Conservation (phyloP, 352 stramenopile species). For the Phytopythium vexans region DNA sequence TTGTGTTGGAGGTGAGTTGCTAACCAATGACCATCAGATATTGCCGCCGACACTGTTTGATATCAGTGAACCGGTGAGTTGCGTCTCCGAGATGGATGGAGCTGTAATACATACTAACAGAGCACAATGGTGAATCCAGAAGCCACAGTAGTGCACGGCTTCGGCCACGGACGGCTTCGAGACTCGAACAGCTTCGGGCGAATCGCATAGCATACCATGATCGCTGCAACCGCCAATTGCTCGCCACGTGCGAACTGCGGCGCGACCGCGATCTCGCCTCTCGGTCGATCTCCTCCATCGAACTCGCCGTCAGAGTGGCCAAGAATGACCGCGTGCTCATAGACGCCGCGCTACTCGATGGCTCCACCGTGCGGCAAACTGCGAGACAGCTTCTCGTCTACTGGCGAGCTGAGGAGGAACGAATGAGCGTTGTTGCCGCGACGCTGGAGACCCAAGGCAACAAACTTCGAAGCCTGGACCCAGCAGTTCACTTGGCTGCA, state of each 20-base stretch:
- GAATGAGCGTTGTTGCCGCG: constrained; percentile 8
- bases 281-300: background rate
- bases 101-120: constrained; percentile 21
- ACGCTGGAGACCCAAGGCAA: constrained; percentile 11
- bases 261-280: constrained; percentile 14
- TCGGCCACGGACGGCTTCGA: constrained; percentile 10
- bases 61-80: no score
- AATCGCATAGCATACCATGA: constrained; percentile 17
- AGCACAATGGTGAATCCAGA: constrained; percentile 6
- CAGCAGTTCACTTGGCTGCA: constrained; percentile 23
- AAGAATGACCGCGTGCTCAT: constrained; percentile 15
- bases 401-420: constrained; percentile 25
- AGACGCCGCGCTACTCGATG: constrained; percentile 23
- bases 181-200: constrained; percentile 16
- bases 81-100: constrained; percentile 12
- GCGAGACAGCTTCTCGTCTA: constrained; percentile 24
- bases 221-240: constrained; percentile 11
- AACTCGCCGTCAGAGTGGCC: background rate
- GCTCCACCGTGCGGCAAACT: constrained; percentile 26
- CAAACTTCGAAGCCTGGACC: constrained; percentile 13
- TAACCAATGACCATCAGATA: background rate
- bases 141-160: background rate
- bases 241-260: constrained; percentile 13
- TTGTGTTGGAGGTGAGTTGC: constrained; percentile 13
- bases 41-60: no score